Evolutionary conservation across 176 grass and related monocot genomes (phyloP).

Genomic region (Zoysia pacifica): DNA sequence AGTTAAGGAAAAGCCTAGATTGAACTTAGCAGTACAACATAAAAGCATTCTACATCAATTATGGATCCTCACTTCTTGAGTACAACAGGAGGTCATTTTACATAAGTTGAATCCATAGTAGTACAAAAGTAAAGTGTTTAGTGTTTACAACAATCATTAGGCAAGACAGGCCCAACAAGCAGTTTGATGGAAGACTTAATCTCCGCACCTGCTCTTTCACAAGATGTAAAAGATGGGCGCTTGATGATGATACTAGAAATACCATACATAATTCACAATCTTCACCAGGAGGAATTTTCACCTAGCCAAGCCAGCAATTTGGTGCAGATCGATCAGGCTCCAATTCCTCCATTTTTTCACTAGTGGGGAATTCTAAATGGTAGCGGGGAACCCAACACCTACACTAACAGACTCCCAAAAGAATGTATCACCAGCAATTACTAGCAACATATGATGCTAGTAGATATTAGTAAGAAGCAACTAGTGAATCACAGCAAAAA

Average conservation of each 20-base stretch:
- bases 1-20: neutral
- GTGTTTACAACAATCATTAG: constrained; percentile 41
- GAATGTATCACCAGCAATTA: constrained; percentile 43
- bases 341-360: constrained; percentile 28
- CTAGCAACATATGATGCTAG: constrained; percentile 29
- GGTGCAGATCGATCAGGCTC: constrained; percentile 37
- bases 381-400: constrained; percentile 36
- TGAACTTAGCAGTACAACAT: constrained; percentile 4
- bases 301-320: constrained; percentile 28
- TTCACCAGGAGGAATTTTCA: constrained; percentile 17
- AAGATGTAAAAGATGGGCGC: constrained; percentile 28
- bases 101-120: constrained; percentile 20
- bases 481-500: constrained; percentile 32
- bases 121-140: constrained; percentile 8
- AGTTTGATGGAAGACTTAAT: constrained; percentile 29
- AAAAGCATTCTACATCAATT: constrained; percentile 15
- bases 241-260: constrained; percentile 8
- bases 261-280: constrained; percentile 48
- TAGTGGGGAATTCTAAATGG: constrained; percentile 24
- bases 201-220: constrained; percentile 19
- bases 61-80: neutral
- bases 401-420: constrained; percentile 42
- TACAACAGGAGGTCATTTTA: constrained; percentile 23
- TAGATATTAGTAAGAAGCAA: constrained; percentile 24
- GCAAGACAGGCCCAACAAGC: constrained; percentile 19